Evolutionary conservation across 2,329 filamentous ascomycete genomes (phyloP).

Genomic region (Monilinia vaccinii-corymbosi): DNA sequence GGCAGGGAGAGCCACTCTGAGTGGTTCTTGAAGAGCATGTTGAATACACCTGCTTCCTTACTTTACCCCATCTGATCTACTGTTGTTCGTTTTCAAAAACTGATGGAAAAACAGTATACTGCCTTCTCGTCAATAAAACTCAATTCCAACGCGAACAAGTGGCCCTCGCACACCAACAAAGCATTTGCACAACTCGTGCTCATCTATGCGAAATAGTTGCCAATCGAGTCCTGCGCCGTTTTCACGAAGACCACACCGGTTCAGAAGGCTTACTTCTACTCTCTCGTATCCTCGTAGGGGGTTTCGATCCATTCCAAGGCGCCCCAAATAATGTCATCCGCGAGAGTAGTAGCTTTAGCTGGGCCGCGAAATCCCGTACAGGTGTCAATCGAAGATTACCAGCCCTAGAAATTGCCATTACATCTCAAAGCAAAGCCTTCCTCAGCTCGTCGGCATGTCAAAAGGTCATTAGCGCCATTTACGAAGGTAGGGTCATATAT

Average conservation of each 20-base stretch:
- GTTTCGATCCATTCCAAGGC: slow-evolving; percentile 80
- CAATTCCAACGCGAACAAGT: slow-evolving; percentile 73
- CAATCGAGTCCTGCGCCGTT: slow-evolving; percentile 66
- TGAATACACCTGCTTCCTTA: not conserved
- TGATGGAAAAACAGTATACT: slow-evolving; percentile 51
- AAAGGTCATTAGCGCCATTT: slow-evolving; percentile 75
- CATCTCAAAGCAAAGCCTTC: slow-evolving; percentile 73
- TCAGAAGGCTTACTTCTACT: slow-evolving; percentile 62
- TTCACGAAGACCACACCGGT: slow-evolving; percentile 68
- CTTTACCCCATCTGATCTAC: not conserved
- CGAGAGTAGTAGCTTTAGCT: slow-evolving; percentile 38
- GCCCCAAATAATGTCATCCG: slow-evolving; percentile 58
- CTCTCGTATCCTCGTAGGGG: slow-evolving; percentile 71
- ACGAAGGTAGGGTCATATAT: slow-evolving; percentile 71
- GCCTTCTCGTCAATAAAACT: slow-evolving; percentile 70
- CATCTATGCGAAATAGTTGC: slow-evolving; percentile 74
- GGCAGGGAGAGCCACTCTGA: not conserved
- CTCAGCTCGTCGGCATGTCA: slow-evolving; percentile 70
- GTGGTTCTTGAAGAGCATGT: not conserved
- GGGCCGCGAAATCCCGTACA: slow-evolving; percentile 34
- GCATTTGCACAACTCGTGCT: slow-evolving; percentile 69
- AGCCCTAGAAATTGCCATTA: slow-evolving; percentile 72
- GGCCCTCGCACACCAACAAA: slow-evolving; percentile 67
- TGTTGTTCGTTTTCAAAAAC: not conserved
- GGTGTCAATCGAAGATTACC: slow-evolving; percentile 47